Evolutionary conservation across 352 stramenopile genomes (phyloP).

Genomic region (Pythium vanterpoolii): DNA sequence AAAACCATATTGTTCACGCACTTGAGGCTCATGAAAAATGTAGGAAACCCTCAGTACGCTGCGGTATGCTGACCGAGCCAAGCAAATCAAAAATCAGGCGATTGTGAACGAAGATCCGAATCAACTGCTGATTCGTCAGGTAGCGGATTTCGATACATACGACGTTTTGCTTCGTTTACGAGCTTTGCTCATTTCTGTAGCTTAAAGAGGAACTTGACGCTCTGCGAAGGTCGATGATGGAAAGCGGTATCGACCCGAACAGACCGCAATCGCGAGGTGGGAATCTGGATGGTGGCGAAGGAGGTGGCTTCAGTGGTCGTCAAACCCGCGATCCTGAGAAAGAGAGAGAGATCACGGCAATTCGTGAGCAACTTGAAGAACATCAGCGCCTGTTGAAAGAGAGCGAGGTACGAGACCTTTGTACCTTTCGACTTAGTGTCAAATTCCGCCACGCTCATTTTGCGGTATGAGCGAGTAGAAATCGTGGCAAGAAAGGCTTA

Average conservation of each 20-base stretch:
- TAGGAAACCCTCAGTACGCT: conserved; percentile 90
- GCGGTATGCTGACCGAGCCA: conserved; percentile 88
- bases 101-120: conserved; percentile 92
- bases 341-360: conserved; percentile 52
- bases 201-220: conserved; percentile 78
- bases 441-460: not conserved
- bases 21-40: not conserved
- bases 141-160: conserved; percentile 15
- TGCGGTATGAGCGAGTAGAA: conserved; percentile 36
- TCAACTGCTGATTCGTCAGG: conserved; percentile 79
- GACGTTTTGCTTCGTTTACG: not conserved
- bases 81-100: conserved; percentile 93
- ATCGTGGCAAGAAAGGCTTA: conserved; percentile 75
- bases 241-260: conserved; percentile 51
- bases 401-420: conserved; percentile 42
- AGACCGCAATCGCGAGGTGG: conserved; percentile 48
- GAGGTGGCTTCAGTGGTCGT: not conserved
- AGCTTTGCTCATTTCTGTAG: conserved; percentile 21
- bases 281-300: conserved; percentile 12
- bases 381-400: conserved; percentile 70
- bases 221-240: conserved; percentile 63
- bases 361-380: conserved; percentile 75
- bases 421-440: no score
- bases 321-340: conserved; percentile 40
- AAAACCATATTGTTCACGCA: not conserved